Evolutionary conservation across 495 filamentous ascomycete species (phyloP), one percentile per base, ranked within the genome.

Genomic region (Neurospora tetrasperma): DNA sequence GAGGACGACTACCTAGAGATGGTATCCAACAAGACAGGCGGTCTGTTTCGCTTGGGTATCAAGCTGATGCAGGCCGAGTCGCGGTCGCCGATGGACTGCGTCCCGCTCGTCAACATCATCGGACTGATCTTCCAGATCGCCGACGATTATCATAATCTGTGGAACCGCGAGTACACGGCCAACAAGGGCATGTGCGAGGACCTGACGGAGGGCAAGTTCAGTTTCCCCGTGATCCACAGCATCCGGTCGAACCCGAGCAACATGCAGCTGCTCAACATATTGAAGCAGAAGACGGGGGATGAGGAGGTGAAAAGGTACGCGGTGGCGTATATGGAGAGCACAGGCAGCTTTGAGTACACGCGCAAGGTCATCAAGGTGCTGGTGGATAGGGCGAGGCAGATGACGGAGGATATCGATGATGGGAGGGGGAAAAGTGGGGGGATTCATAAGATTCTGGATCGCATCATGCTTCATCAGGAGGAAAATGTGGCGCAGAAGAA

Each of bases 1-100:
- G 95, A 98, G 82, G 94, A 97, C 74, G 95, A 98, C 79, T 99
- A 99, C 83, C 88, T 99, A 18, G 95, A 98, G 81, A 99, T 99
- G 96, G 96, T 99, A 54, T 90, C 90, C 75, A 98, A 98, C 83
- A 98, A 99, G 82, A 99, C 96, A 4, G 96, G 96, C 38, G 96
- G 96, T 3, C 87, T 99, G 10, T 98, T 99, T 86, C 89, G 96
- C 69, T 86, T 99, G 12, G 96, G 94, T 35, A 89, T 98, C 74
- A 96, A 97, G 81, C 85, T 99, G 40, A 98, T 99, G 96, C 94
- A 97, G 81, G 93, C 93, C 40, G 93, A 97, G 80, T 93, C 91
- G 74, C 81, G 82, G 35, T 85, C 84, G 54, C 79, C 76, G 44
- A 86, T 89, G 71, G 92, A 92, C 82, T 97, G 92, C 77, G 91